Conservation (phyloP, 257 asterid species). For the Haberlea rhodopensis region DNA sequence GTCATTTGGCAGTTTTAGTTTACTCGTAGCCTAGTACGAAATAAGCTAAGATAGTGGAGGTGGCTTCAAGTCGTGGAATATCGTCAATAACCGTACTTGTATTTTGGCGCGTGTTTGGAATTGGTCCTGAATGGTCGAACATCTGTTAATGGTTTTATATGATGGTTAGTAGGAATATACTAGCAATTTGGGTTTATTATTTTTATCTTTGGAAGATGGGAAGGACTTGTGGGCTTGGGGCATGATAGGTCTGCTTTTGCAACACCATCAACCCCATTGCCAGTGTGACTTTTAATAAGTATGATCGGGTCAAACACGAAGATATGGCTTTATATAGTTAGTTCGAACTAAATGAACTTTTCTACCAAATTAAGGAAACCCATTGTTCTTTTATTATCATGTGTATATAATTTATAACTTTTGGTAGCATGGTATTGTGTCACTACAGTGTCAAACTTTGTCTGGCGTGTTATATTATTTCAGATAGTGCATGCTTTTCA, state of each 20-base stretch:
- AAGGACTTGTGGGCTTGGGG: not conserved
- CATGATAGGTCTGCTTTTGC: not conserved
- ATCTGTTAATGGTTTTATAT: no score
- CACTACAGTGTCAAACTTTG: constrained; percentile 28
- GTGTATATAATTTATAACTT: constrained; percentile 15
- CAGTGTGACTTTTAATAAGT: no score
- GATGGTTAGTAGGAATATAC: no score
- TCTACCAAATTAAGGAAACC: constrained; percentile 6
- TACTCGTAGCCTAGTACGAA: not conserved
- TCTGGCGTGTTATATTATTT: constrained; percentile 25
- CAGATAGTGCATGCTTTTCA: constrained; percentile 21
- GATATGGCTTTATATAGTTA: constrained; percentile 18
- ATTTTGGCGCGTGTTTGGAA: not conserved
- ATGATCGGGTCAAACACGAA: constrained; percentile 22
- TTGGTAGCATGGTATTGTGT: constrained; percentile 29
- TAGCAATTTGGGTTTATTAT: no score
- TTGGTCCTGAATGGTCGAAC: no score
- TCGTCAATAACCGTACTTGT: no score
- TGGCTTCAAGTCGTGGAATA: no score
- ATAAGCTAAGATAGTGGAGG: not conserved
- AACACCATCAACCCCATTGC: no score
- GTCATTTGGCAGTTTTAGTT: not conserved
- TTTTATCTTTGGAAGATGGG: no score
- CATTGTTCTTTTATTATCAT: constrained; percentile 8
- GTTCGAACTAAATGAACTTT: constrained; percentile 21